These are phyloP conservation scores for Rauvolfia tetraphylla DNA, from an alignment of 257 asterid genomes.

Conservation along the genomic window DNA sequence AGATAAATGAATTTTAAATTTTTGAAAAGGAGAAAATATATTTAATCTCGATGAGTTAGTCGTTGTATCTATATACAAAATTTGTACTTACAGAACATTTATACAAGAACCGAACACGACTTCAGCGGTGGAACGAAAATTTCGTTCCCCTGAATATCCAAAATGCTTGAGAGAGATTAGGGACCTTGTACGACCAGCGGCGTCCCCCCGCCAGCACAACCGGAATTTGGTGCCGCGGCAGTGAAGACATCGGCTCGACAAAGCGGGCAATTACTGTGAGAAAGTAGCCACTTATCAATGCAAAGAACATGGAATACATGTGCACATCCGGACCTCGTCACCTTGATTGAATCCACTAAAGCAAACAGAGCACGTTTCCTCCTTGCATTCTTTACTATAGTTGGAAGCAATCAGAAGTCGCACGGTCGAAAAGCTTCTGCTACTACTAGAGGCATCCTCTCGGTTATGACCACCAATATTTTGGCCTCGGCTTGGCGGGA, in stretches of 20 bases:
- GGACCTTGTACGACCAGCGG: background rate
- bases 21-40: no score
- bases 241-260: conserved; percentile 48
- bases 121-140: no score
- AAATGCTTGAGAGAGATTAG: no score
- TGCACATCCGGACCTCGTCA: conserved; percentile 27
- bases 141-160: no score
- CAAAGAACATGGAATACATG: conserved; percentile 32
- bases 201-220: background rate
- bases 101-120: no score
- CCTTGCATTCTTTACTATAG: conserved; percentile 25
- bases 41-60: no score
- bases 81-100: no score
- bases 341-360: conserved; percentile 27
- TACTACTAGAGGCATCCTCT: background rate
- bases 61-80: no score
- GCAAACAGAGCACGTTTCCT: conserved; percentile 45
- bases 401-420: conserved; percentile 29
- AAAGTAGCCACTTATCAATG: conserved; percentile 46
- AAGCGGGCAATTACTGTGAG: conserved; percentile 49
- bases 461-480: background rate
- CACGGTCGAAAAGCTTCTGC: conserved; percentile 18
- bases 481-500: background rate
- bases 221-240: no score
- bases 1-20: no score